Evolutionary conservation across 805 yeast species (phyloP), one percentile per base, ranked within the genome.

Genomic region (Saturnispora zaruensis): DNA sequence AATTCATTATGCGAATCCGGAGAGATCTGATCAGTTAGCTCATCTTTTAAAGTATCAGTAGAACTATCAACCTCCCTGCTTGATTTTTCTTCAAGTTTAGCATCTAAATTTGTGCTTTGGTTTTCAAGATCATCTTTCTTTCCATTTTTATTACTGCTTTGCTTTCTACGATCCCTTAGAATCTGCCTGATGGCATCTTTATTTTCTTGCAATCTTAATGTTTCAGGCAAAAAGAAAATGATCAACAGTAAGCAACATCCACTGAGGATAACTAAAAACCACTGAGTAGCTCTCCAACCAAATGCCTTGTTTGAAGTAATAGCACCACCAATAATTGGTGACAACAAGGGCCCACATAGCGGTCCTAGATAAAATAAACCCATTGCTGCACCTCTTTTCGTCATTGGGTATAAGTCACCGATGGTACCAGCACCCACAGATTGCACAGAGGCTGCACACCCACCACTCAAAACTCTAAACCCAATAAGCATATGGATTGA

Each of bases 221-320:
- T 89, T 60, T 89, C 97, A 1, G 97, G 96, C 16, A 88, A 68
- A 5, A 74, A 67, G 44, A 84, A 72, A 5, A 78, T 55, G 38
- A 87, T 66, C 47, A 77, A 52, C 0, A 78, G 21, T 24, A 74
- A 69, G 45, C 76, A 74, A 13, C 73, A 63, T 2, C 82, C 87
- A 1, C 87, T 76, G 42, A 84, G 63, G 26, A 84, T 82, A 16
- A 83, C 85, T 65, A 86, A 68, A 48, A 86, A 79, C 91, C 95
- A 88, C 59, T 85, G 93, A 3, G 96, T 85, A 2, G 91, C 86
- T 61, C 95, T 72, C 95, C 96, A 88, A 7, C 88, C 87, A 82
- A 88, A 84, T 9, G 73, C 71, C 41, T 75, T 70, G 36, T 62
- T 59, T 8, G 56, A 53, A 6, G 84, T 76, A 26, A 88, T 74